phyloP scores from a whole-genome alignment of 192 early-diverging fungal species.

The Gryganskiella cystojenkinii region DNA sequence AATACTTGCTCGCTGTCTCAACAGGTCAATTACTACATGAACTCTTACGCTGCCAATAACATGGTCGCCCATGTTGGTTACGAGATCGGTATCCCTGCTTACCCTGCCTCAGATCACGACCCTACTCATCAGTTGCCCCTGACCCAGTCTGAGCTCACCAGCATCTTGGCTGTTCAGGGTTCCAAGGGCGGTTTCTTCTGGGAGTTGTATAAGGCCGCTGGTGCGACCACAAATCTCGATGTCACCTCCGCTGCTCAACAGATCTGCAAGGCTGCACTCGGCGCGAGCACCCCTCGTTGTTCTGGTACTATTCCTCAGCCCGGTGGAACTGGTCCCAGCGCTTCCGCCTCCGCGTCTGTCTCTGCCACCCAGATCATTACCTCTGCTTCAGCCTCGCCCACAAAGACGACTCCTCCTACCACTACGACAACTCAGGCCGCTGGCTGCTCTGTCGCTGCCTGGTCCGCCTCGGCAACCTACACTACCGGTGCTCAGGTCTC shows the following conservation, averaged over 20 bases:
- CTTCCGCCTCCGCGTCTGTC: constrained; percentile 38
- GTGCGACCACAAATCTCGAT: constrained; percentile 30
- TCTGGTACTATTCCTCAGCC: constrained; percentile 38
- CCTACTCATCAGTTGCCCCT: constrained; percentile 48
- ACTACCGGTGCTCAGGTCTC: constrained; percentile 50
- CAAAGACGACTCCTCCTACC: constrained; percentile 5
- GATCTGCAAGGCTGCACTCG: constrained; percentile 52
- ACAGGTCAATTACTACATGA: constrained; percentile 54
- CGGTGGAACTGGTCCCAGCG: constrained; percentile 12
- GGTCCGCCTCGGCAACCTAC: constrained; percentile 41
- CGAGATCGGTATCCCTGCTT: constrained; percentile 53
- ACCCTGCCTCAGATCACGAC: constrained; percentile 44
- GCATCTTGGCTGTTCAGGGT: constrained; percentile 44
- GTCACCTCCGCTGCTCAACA: constrained; percentile 33
- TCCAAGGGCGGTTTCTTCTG: constrained; percentile 53
- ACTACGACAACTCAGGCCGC: constrained; percentile 14
- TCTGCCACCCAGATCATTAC: constrained; percentile 45
- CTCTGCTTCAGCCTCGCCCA: constrained; percentile 19
- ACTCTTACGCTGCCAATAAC: constrained; percentile 36
- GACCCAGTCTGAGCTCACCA: constrained; percentile 38
- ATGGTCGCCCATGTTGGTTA: constrained; percentile 48
- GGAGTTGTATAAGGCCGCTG: constrained; percentile 50
- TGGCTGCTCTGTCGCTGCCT: constrained; percentile 52
- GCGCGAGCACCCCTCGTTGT: constrained; percentile 41
- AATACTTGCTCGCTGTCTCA: constrained; percentile 34